Evolutionary conservation across 176 grass and related monocot species (phyloP).

Genomic region (Panicum miliaceum): DNA sequence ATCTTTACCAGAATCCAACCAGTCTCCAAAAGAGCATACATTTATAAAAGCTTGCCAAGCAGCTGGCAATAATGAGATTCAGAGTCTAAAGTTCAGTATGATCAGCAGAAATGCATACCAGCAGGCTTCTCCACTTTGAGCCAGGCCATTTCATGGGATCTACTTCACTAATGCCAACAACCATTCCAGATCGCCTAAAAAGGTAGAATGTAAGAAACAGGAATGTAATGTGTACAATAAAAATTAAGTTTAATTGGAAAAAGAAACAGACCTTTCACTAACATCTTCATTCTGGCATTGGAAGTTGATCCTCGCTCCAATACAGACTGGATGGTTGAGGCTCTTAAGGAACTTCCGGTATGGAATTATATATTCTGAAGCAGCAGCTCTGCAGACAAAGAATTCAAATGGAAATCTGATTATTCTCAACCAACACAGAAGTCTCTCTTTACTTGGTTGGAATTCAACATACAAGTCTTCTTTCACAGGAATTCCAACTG

Average conservation of each 20-base stretch:
- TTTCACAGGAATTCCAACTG: background rate
- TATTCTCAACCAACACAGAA: background rate
- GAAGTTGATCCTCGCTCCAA: constrained; percentile 89
- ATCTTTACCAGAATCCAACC: background rate
- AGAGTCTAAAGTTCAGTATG: constrained; percentile 13
- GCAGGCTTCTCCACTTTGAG: constrained; percentile 93
- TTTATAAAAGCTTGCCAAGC: background rate
- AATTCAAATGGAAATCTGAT: background rate
- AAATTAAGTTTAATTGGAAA: background rate
- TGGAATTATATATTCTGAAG: constrained; percentile 84
- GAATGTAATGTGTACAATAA: background rate
- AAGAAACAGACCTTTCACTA: constrained; percentile 65
- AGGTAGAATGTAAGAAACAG: constrained; percentile 30
- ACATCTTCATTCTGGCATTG: constrained; percentile 82
- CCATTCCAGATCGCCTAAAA: constrained; percentile 78
- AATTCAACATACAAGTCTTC: background rate
- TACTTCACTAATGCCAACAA: constrained; percentile 77
- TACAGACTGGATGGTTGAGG: constrained; percentile 61
- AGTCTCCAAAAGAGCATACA: constrained; percentile 1
- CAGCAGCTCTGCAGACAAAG: constrained; percentile 56
- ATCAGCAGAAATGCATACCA: constrained; percentile 54
- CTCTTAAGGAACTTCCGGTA: constrained; percentile 78
- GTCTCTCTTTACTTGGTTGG: background rate
- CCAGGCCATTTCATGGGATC: constrained; percentile 87
- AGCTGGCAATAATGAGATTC: background rate